Evolutionary conservation across 2,329 filamentous ascomycete genomes (phyloP).

Genomic region (Incumbomyces delicatus): DNA sequence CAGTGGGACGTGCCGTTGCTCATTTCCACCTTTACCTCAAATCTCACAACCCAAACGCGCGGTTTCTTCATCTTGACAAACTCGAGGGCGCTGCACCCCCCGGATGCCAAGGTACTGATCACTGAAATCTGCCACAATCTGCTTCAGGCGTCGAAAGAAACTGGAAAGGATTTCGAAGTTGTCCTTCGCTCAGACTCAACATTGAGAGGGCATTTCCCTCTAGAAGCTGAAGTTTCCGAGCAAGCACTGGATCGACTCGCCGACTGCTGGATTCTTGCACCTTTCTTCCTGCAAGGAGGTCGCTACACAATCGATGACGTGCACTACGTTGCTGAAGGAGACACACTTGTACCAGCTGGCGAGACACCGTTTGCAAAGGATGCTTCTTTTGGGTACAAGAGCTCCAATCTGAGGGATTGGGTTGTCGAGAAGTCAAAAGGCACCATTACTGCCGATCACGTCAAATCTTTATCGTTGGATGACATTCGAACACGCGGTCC

Average conservation of each 20-base stretch:
- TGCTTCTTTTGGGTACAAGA: constrained; percentile 48
- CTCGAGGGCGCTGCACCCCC: constrained; percentile 45
- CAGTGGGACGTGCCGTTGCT: constrained; percentile 45
- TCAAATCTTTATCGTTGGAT: constrained; percentile 37
- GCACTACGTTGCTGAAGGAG: constrained; percentile 48
- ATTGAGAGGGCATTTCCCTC: constrained; percentile 47
- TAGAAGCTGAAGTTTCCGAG: constrained; percentile 45
- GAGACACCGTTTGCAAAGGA: constrained; percentile 49
- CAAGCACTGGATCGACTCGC: constrained; percentile 37
- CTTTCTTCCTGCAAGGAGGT: constrained; percentile 52
- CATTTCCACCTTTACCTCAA: constrained; percentile 20
- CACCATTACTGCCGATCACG: constrained; percentile 28
- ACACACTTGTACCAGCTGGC: constrained; percentile 40
- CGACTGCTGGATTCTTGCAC: constrained; percentile 47
- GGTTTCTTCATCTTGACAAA: constrained; percentile 55
- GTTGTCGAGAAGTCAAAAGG: constrained; percentile 46
- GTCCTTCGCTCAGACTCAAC: constrained; percentile 51
- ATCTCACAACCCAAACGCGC: constrained; percentile 16
- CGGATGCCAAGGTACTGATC: constrained; percentile 40
- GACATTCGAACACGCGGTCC: constrained; percentile 42
- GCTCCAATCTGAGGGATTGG: constrained; percentile 45
- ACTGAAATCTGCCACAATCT: constrained; percentile 43
- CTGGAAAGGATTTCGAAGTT: constrained; percentile 39
- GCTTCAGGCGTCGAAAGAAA: constrained; percentile 32
- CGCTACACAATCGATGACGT: constrained; percentile 48